Percentiles rank a stretch among this genome's conserved stretches.
Evolutionary conservation across 192 early-diverging fungal genomes (phyloP).

Genomic region (Coemansia sp.): DNA sequence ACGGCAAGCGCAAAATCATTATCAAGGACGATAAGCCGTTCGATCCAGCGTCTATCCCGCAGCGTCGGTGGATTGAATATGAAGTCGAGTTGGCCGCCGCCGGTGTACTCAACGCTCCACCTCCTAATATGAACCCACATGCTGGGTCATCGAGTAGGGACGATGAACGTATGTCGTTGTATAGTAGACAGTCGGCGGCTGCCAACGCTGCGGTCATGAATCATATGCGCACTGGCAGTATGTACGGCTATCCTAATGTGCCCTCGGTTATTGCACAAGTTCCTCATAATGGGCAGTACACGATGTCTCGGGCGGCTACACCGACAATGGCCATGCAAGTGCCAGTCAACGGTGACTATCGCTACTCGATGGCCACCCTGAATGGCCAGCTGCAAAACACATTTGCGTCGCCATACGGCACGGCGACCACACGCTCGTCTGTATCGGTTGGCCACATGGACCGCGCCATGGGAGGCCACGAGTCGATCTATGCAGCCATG

Average conservation of each 20-base stretch:
- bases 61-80: conserved; percentile 84
- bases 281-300: background rate
- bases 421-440: background rate
- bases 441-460: background rate
- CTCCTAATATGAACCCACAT: conserved; percentile 45
- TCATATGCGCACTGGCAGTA: conserved; percentile 12
- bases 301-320: conserved; percentile 25
- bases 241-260: conserved; percentile 8
- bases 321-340: conserved; percentile 32
- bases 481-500: background rate
- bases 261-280: conserved; percentile 4
- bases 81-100: conserved; percentile 70
- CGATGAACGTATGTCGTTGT: conserved; percentile 29
- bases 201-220: background rate
- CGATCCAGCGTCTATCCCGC: conserved; percentile 83
- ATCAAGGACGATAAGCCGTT: conserved; percentile 75
- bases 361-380: conserved; percentile 31
- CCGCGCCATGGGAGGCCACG: background rate
- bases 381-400: conserved; percentile 7
- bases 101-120: conserved; percentile 43
- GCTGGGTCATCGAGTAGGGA: conserved; percentile 31
- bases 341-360: conserved; percentile 4
- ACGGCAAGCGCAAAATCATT: conserved; percentile 64
- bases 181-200: conserved; percentile 21
- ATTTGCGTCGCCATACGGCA: background rate